Evolutionary conservation across 306 rosid genomes (phyloP), one percentile per base, ranked within the genome.

Genomic region (Crataegus laevigata): DNA sequence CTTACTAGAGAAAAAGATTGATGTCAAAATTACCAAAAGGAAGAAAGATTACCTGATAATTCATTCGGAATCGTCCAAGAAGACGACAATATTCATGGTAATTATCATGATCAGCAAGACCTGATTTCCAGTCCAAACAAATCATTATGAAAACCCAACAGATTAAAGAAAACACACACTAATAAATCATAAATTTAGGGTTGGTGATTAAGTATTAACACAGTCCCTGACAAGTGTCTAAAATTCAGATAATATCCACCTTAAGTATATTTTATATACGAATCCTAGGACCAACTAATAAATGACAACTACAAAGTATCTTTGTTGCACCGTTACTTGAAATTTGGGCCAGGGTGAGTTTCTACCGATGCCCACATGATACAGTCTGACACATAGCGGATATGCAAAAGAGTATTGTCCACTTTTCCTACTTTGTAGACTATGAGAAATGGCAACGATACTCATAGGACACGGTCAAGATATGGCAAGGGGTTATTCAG

Each of bases 71-170:
- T 68, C 99, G 97, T 58, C 96, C 99, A 79, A 94, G 96, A 86
- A 94, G 99, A 71, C 97, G 97, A 66, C 99, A 94, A 80, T 89
- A 94, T 76, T 94, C 99, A 86, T 94, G 99, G 89, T 94, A 94
- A 85, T 94, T 94, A 83, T 90, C 94, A 82, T 94, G 99, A 89
- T 94, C 99, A 22, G 88, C 94, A 82, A 94, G 91, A 82, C 99
- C 99, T 94, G 91, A 81, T 82, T 66, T 36, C 74, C 60, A 80
- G 72, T 57, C 77, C 63, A 45, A 69, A 78, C 68, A 50, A 69
- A 21, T 71, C 59, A 66, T 78, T 65, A 69, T 78, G 77, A 76
- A 74, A 81, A 75, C 74, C 63, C 62, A 40, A 80, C 67, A 68
- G 50, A 45, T 19, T 47, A 14, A 42, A 40, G 6, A 58, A 43